Conservation (phyloP, 352 stramenopile genomes). For the Pythium myriotylum region DNA sequence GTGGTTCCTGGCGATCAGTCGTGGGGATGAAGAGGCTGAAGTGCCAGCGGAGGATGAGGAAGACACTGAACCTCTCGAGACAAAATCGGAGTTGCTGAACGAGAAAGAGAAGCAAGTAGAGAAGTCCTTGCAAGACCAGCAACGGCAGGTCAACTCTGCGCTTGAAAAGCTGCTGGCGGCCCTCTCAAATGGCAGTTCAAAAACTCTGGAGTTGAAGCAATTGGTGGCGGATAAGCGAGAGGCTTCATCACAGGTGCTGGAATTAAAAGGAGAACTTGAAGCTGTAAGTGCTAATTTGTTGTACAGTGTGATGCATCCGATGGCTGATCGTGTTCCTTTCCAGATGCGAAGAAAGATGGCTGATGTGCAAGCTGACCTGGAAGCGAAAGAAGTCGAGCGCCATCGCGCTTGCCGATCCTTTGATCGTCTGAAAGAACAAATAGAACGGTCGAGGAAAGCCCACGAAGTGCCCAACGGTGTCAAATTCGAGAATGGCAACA, state of each 20-base stretch:
- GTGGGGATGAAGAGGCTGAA: conserved; percentile 42
- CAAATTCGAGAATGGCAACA: conserved; percentile 10
- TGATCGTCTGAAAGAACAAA: conserved; percentile 61
- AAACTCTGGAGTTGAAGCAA: conserved; percentile 49
- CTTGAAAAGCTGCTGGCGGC: conserved; percentile 43
- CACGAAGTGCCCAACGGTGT: conserved; percentile 16
- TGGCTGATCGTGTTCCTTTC: conserved; percentile 16
- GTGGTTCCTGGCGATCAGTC: conserved; percentile 70
- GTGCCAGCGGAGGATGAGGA: conserved; percentile 20
- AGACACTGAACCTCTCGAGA: conserved; percentile 25
- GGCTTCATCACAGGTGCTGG: conserved; percentile 43
- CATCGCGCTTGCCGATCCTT: conserved; percentile 78
- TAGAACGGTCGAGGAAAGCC: conserved; percentile 34
- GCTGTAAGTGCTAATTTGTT: conserved; percentile 37
- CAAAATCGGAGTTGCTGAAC: conserved; percentile 17
- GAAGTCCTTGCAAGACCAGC: conserved; percentile 40
- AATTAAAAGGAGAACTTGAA: conserved; percentile 56
- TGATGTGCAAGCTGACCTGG: conserved; percentile 66
- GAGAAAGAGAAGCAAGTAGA: conserved; percentile 51
- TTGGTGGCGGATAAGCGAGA: conserved; percentile 62
- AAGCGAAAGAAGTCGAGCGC: conserved; percentile 75
- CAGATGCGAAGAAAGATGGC: conserved; percentile 61
- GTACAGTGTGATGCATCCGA: neutral
- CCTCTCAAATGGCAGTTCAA: conserved; percentile 13
- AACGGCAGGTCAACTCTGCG: conserved; percentile 38